Conservation (phyloP, 306 rosid genomes). For the Elaeagnus macrophylla region DNA sequence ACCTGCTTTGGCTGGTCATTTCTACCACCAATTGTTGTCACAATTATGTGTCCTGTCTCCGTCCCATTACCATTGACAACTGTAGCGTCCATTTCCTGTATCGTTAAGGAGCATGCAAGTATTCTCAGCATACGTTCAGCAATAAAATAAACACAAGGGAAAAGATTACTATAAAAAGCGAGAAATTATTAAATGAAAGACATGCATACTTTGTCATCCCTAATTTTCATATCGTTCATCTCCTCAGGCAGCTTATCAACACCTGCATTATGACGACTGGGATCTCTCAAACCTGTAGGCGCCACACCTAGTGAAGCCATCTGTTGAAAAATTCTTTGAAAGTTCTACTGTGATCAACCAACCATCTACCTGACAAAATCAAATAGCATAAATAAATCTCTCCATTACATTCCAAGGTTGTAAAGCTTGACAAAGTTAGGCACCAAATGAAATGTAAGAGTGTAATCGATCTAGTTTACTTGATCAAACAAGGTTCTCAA, state of each 20-base stretch:
- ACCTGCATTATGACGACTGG: constrained; percentile 54
- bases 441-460: no score
- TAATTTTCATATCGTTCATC: constrained; percentile 91
- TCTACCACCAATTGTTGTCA: constrained; percentile 81
- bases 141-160: background rate
- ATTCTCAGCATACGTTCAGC: constrained; percentile 1
- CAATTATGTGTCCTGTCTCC: constrained; percentile 79
- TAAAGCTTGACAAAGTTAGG: no score
- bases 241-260: constrained; percentile 89
- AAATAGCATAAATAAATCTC: constrained; percentile 13
- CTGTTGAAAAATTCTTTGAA: constrained; percentile 14
- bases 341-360: constrained; percentile 23
- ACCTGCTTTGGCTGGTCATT: constrained; percentile 89
- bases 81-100: constrained; percentile 68
- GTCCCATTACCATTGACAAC: constrained; percentile 89
- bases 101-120: constrained; percentile 12
- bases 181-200: background rate
- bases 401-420: constrained; percentile 6
- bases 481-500: no score
- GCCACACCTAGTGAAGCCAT: constrained; percentile 87
- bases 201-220: constrained; percentile 72
- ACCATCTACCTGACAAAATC: constrained; percentile 43
- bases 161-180: background rate
- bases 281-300: constrained; percentile 59
- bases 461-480: no score